Conservation (phyloP, 1,284 basidiomycete genomes). For the Bjerkandera adusta region DNA sequence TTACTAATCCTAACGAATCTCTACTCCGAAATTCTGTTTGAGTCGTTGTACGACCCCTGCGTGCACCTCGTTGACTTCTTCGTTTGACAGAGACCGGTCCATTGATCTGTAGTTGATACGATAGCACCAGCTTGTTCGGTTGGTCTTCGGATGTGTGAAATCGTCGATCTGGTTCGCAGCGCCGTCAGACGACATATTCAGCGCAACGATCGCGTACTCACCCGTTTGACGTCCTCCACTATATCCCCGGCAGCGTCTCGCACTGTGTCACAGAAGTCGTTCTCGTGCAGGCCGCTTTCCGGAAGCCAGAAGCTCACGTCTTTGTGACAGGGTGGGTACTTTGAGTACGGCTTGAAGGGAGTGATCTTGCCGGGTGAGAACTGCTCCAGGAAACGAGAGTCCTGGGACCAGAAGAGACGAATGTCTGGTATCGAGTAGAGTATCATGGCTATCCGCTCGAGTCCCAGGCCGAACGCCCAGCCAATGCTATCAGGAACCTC, state of each 20-base stretch:
- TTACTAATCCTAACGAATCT: constrained; percentile 50
- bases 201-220: constrained; percentile 42
- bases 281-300: constrained; percentile 73
- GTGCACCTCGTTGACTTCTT: constrained; percentile 85
- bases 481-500: constrained; percentile 84
- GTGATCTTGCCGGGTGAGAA: constrained; percentile 78
- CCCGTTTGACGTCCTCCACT: constrained; percentile 88
- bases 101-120: constrained; percentile 95
- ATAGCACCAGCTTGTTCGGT: constrained; percentile 81
- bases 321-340: constrained; percentile 86
- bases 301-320: constrained; percentile 93
- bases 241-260: constrained; percentile 90
- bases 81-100: constrained; percentile 93
- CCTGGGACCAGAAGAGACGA: constrained; percentile 96
- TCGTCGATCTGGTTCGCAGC: constrained; percentile 76
- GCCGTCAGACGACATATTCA: constrained; percentile 3
- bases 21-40: constrained; percentile 65
- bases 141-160: constrained; percentile 90
- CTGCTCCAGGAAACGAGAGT: constrained; percentile 86
- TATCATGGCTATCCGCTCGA: constrained; percentile 98
- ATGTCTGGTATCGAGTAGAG: constrained; percentile 98
- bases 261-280: constrained; percentile 96
- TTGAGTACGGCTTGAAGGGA: constrained; percentile 86
- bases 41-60: constrained; percentile 51
- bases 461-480: constrained; percentile 98